Percentiles rank a stretch among this genome's conserved stretches.
These are phyloP conservation scores for Acacia confusa DNA, from an alignment of 306 rosid genomes.

Conservation along the genomic window DNA sequence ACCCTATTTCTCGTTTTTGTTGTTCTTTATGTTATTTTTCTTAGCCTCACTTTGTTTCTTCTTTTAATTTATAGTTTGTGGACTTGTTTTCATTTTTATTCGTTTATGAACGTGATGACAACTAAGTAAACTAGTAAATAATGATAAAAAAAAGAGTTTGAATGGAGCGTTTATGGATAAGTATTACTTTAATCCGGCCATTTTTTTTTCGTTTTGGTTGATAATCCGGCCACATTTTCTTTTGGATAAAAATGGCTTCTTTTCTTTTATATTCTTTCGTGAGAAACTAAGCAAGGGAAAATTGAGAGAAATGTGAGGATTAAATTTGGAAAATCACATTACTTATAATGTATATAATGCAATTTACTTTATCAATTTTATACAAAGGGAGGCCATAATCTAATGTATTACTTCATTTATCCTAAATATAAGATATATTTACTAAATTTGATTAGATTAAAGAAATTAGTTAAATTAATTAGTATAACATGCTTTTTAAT, in stretches of 20 bases:
- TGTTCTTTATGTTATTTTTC: background rate
- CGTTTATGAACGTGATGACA: conserved; percentile 29
- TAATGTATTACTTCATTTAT: no score
- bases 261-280: background rate
- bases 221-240: background rate
- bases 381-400: background rate
- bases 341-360: no score
- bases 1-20: conserved; percentile 6
- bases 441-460: no score
- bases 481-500: no score
- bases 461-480: no score
- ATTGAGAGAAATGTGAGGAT: background rate
- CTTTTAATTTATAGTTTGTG: background rate
- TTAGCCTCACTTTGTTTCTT: background rate
- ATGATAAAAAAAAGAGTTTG: background rate
- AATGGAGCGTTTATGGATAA: background rate
- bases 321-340: background rate
- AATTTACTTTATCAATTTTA: no score
- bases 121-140: background rate
- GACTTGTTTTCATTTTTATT: background rate
- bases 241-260: background rate
- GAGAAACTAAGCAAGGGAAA: background rate
- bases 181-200: background rate
- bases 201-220: background rate
- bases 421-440: no score